Conservation (phyloP, 805 yeast genomes). For the Kodamaea kakaduensis region DNA sequence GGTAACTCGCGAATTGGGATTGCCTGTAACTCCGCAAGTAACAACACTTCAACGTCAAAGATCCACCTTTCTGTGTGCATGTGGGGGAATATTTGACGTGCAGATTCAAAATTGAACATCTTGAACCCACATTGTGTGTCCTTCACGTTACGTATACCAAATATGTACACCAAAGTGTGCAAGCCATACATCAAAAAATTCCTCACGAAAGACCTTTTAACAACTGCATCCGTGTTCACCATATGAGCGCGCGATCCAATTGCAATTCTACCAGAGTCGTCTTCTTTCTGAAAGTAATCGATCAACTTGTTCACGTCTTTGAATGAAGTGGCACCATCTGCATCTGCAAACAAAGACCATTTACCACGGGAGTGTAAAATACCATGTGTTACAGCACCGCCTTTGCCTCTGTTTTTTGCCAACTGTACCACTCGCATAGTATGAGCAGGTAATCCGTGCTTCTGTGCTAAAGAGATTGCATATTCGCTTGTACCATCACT, state of each 20-base stretch:
- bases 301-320: slow-evolving; percentile 51
- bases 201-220: slow-evolving; percentile 82
- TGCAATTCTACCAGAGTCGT: slow-evolving; percentile 55
- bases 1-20: slow-evolving; percentile 74
- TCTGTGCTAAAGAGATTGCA: slow-evolving; percentile 59
- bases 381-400: slow-evolving; percentile 95
- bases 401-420: slow-evolving; percentile 79
- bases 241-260: slow-evolving; percentile 95
- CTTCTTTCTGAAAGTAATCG: slow-evolving; percentile 16
- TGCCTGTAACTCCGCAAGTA: slow-evolving; percentile 68
- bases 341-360: slow-evolving; percentile 86
- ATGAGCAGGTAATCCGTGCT: slow-evolving; percentile 49
- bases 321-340: slow-evolving; percentile 93
- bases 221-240: slow-evolving; percentile 95
- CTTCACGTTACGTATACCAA: slow-evolving; percentile 81
- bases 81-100: slow-evolving; percentile 67
- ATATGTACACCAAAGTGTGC: slow-evolving; percentile 78
- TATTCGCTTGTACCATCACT: slow-evolving; percentile 70
- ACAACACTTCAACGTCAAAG: slow-evolving; percentile 89
- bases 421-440: slow-evolving; percentile 68
- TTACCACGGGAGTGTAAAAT: slow-evolving; percentile 69
- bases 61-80: slow-evolving; percentile 99
- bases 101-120: slow-evolving; percentile 72
- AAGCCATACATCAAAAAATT: slow-evolving; percentile 91
- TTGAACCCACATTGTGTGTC: slow-evolving; percentile 99